phyloP scores from a whole-genome alignment of 805 yeast species.

The Yarrowia alimentaria region DNA sequence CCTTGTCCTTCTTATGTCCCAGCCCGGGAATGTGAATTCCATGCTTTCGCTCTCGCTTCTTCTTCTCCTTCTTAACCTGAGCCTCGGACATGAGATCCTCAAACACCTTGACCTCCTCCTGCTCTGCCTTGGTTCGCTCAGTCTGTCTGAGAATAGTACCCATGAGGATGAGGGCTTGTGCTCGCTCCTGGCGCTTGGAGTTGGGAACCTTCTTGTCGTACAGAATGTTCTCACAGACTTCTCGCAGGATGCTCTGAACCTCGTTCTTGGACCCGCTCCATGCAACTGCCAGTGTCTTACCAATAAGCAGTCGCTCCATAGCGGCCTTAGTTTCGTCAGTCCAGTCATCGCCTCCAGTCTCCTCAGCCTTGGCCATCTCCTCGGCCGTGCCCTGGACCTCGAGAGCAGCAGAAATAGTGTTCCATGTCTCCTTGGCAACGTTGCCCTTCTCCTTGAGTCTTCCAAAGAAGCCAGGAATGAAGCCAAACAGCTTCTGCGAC shows the following conservation, averaged over 20 bases:
- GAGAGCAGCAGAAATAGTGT: constrained; percentile 75
- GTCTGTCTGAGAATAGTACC: constrained; percentile 69
- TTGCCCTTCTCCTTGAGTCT: constrained; percentile 81
- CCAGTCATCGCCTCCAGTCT: constrained; percentile 52
- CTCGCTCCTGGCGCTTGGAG: constrained; percentile 66
- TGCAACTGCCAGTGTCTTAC: constrained; percentile 87
- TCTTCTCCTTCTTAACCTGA: constrained; percentile 47
- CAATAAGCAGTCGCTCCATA: constrained; percentile 76
- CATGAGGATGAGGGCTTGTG: constrained; percentile 70
- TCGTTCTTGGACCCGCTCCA: constrained; percentile 94
- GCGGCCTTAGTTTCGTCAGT: constrained; percentile 67
- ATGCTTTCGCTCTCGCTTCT: constrained; percentile 18
- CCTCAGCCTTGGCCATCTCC: constrained; percentile 71
- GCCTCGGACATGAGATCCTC: constrained; percentile 93
- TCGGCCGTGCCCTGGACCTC: constrained; percentile 83
- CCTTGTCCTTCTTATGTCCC: constrained; percentile 8
- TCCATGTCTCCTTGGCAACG: constrained; percentile 77
- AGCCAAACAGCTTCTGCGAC: constrained; percentile 78
- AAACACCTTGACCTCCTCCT: constrained; percentile 83
- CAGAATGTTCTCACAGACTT: constrained; percentile 75
- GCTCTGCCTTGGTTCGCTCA: constrained; percentile 79
- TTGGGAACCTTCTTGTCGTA: constrained; percentile 62
- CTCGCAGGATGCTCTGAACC: constrained; percentile 72
- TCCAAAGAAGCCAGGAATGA: constrained; percentile 73
- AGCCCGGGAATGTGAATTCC: constrained; percentile 14